Conservation (phyloP, 2,329 filamentous ascomycete species). For the Paecilomyces formosus region DNA sequence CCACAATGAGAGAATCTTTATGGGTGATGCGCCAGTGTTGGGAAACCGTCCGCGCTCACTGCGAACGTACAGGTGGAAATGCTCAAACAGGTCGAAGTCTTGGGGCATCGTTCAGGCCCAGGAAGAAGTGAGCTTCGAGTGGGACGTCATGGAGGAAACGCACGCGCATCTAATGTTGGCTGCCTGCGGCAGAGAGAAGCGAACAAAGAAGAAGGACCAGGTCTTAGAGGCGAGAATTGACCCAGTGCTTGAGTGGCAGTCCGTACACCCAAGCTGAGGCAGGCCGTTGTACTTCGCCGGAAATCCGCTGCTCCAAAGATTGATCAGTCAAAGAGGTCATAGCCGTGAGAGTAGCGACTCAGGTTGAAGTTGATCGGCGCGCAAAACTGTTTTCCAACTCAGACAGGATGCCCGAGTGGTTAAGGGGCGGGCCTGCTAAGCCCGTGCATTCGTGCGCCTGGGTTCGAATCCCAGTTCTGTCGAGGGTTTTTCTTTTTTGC, state of each 20-base stretch:
- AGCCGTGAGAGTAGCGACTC: background rate
- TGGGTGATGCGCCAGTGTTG: background rate
- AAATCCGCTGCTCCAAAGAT: constrained; percentile 9
- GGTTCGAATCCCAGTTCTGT: background rate
- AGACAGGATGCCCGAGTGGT: constrained; percentile 7
- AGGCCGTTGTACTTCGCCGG: constrained; percentile 14
- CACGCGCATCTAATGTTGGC: background rate
- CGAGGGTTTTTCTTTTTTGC: background rate
- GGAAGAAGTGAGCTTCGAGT: background rate
- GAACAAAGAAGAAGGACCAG: background rate
- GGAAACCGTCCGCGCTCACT: background rate
- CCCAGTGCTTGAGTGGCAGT: constrained; percentile 3
- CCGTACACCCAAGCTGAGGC: constrained; percentile 4
- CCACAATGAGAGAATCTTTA: background rate
- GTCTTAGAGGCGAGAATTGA: constrained; percentile 1
- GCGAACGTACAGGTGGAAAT: background rate
- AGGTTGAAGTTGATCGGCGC: constrained; percentile 6
- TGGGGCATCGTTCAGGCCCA: background rate
- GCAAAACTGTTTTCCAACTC: background rate
- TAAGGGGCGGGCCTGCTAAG: background rate
- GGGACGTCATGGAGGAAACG: background rate
- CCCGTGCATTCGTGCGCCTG: background rate
- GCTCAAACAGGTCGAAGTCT: background rate
- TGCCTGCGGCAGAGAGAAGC: background rate
- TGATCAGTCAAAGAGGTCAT: constrained; percentile 16